phyloP scores from a whole-genome alignment of 441 rosid genomes.

The Euphorbia celastroides region DNA sequence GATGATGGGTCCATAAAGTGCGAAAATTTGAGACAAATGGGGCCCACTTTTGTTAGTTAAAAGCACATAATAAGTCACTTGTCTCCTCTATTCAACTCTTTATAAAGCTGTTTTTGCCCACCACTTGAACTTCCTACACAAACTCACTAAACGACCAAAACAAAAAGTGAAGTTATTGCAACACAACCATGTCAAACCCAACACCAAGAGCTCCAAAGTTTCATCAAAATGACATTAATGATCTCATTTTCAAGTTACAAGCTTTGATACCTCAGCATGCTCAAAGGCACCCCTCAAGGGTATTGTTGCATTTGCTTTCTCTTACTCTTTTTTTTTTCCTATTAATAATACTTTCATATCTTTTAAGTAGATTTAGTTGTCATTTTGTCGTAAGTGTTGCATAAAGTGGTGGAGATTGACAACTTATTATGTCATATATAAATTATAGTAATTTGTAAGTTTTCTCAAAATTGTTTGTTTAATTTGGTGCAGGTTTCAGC shows the following conservation, averaged over 20 bases:
- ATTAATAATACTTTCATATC: neutral
- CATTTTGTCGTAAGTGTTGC: too few relatives aligned
- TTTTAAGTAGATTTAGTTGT: too few relatives aligned
- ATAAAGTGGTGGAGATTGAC: too few relatives aligned
- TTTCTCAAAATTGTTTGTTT: too few relatives aligned
- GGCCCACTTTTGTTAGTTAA: conserved; percentile 7
- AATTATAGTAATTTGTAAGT: too few relatives aligned
- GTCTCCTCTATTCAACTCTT: conserved; percentile 6
- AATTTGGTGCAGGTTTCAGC: conserved; percentile 26
- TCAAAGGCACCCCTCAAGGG: conserved; percentile 34
- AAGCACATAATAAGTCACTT: conserved; percentile 2
- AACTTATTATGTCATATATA: too few relatives aligned
- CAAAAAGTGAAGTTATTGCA: neutral
- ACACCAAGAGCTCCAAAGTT: conserved; percentile 18
- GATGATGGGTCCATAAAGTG: conserved; percentile 22
- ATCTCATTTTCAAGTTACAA: conserved; percentile 42
- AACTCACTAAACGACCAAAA: neutral
- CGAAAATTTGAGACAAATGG: conserved; percentile 26
- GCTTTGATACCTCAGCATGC: conserved; percentile 40
- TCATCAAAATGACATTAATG: conserved; percentile 36
- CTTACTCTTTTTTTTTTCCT: neutral
- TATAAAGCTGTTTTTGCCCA: conserved; percentile 25
- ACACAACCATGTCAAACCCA: neutral
- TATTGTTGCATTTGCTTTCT: conserved; percentile 13
- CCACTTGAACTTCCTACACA: conserved; percentile 18